Conservation (phyloP, 495 filamentous ascomycete genomes). For the Neurospora sp. region DNA sequence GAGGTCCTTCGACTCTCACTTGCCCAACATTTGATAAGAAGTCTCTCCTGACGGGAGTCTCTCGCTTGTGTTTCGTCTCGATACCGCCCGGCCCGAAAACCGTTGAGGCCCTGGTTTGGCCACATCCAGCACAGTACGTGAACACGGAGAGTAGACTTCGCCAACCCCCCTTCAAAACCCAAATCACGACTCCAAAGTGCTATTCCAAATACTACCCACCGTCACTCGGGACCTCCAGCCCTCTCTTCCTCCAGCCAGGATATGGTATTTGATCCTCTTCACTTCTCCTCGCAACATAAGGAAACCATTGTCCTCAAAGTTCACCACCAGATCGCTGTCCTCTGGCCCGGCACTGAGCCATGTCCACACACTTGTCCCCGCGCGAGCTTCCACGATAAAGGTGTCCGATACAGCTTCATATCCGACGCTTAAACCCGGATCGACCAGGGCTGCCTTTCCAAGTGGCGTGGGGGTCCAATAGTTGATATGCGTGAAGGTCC, state of each 20-base stretch:
- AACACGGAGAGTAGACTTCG: not conserved
- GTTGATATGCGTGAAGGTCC: conserved; percentile 46
- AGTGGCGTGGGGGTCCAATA: conserved; percentile 45
- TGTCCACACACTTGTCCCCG: conserved; percentile 52
- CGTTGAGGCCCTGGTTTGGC: not conserved
- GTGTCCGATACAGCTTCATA: conserved; percentile 25
- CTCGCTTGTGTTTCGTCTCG: not conserved
- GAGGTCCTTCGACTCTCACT: not conserved
- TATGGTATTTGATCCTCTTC: conserved; percentile 38
- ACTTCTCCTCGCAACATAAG: conserved; percentile 42
- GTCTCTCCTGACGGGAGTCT: not conserved
- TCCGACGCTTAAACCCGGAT: conserved; percentile 42
- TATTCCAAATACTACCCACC: conserved; percentile 55
- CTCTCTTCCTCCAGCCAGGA: conserved; percentile 34
- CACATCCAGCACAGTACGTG: not conserved
- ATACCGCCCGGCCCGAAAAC: not conserved
- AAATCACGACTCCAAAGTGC: conserved; percentile 29
- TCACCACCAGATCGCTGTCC: conserved; percentile 41
- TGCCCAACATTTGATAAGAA: not conserved
- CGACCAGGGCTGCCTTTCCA: conserved; percentile 41
- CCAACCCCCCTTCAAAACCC: not conserved
- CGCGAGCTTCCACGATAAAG: conserved; percentile 49
- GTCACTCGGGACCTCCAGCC: conserved; percentile 46
- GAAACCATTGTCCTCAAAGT: conserved; percentile 55
- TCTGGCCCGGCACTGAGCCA: conserved; percentile 50